These are phyloP conservation scores for Globisporangium alternatum DNA, from an alignment of 352 stramenopile genomes.

Conservation along the genomic window DNA sequence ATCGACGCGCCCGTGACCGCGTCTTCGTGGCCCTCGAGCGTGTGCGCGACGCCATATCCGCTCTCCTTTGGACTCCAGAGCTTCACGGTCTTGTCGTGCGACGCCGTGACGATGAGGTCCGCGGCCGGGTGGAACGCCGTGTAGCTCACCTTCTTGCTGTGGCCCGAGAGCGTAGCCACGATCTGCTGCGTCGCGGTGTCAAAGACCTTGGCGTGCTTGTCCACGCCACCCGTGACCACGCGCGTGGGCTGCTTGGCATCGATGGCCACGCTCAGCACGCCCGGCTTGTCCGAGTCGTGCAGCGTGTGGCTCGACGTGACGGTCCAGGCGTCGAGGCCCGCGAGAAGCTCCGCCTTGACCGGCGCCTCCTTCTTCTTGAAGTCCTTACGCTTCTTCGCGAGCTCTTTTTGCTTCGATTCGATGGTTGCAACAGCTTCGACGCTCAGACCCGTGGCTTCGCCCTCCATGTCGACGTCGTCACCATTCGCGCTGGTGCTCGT, in stretches of 20 bases:
- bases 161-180: conserved; percentile 66
- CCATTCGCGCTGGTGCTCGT: conserved; percentile 19
- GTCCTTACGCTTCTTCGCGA: conserved; percentile 69
- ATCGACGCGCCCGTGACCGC: conserved; percentile 65
- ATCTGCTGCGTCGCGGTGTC: conserved; percentile 72
- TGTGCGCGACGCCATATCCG: conserved; percentile 54
- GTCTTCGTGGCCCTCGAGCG: conserved; percentile 57
- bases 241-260: conserved; percentile 44
- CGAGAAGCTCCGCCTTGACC: conserved; percentile 36
- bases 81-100: conserved; percentile 82
- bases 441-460: conserved; percentile 20
- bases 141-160: conserved; percentile 84
- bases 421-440: conserved; percentile 48
- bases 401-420: conserved; percentile 64
- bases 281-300: conserved; percentile 71
- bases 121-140: conserved; percentile 71
- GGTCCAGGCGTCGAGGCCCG: conserved; percentile 28
- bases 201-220: conserved; percentile 84
- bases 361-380: conserved; percentile 72
- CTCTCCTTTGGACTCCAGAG: conserved; percentile 54
- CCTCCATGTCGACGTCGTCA: conserved; percentile 53
- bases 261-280: conserved; percentile 56
- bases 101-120: conserved; percentile 66
- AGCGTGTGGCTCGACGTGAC: conserved; percentile 57
- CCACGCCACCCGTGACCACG: conserved; percentile 74